Percentiles rank a stretch among this genome's conserved stretches.
Conservation (phyloP, 2,329 filamentous ascomycete species). For the Fusarium burgessii region DNA sequence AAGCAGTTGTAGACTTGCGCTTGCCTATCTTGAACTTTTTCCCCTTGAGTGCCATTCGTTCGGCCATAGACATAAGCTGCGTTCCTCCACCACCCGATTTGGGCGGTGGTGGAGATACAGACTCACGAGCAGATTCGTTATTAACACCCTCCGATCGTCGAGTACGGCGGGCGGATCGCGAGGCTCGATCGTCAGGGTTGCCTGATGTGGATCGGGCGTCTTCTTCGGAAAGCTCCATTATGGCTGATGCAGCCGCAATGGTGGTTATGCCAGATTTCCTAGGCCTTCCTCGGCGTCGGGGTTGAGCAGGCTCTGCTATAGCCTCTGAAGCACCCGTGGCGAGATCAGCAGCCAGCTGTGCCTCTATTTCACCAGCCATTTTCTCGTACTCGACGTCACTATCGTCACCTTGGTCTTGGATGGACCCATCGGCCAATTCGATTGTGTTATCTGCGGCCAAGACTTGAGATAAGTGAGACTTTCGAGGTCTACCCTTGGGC, state of each 20-base stretch:
- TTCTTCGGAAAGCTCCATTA: neutral
- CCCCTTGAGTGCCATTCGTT: constrained; percentile 66
- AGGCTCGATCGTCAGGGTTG: constrained; percentile 4
- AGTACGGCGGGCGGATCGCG: constrained; percentile 42
- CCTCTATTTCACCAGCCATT: constrained; percentile 34
- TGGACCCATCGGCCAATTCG: neutral
- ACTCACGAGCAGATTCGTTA: constrained; percentile 1
- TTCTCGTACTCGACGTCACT: constrained; percentile 34
- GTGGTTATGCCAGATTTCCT: constrained; percentile 46
- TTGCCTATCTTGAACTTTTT: constrained; percentile 65
- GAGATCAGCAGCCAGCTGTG: constrained; percentile 32
- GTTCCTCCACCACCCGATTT: constrained; percentile 27
- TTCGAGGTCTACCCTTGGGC: constrained; percentile 48
- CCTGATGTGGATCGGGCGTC: constrained; percentile 1
- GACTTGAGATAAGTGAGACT: constrained; percentile 36
- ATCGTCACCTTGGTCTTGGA: neutral
- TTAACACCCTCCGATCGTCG: constrained; percentile 34
- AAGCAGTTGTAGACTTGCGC: constrained; percentile 44
- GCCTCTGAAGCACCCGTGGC: constrained; percentile 6
- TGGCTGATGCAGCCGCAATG: constrained; percentile 35
- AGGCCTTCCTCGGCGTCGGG: constrained; percentile 44
- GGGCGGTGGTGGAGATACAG: constrained; percentile 7
- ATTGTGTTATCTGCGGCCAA: constrained; percentile 5
- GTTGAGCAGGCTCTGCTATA: neutral
- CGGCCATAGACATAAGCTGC: constrained; percentile 66